Conservation (phyloP, 148 eudicot species). For the Hydrangea macrophylla region DNA sequence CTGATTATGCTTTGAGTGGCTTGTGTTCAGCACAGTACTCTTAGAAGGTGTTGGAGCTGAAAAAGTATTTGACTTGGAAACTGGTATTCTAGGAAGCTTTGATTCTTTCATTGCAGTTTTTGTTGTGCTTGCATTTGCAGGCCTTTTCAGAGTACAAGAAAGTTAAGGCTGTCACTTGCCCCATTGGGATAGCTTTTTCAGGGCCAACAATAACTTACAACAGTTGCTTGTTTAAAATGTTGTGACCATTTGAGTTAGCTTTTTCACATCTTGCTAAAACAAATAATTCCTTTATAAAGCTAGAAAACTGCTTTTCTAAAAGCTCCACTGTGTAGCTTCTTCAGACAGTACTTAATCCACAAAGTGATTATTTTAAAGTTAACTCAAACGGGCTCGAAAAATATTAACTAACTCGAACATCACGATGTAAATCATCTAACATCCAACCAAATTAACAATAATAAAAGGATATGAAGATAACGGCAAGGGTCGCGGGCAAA, state of each 20-base stretch:
- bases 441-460: background rate
- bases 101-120: conserved; percentile 46
- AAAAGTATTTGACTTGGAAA: conserved; percentile 37
- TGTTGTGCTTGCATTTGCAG: conserved; percentile 39
- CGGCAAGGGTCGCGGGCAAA: conserved; percentile 36
- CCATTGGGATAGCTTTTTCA: too few relatives aligned
- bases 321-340: too few relatives aligned
- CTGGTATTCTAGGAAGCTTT: conserved; percentile 60
- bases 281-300: too few relatives aligned
- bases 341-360: too few relatives aligned
- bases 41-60: conserved; percentile 25
- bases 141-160: conserved; percentile 61
- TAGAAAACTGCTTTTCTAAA: too few relatives aligned
- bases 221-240: too few relatives aligned
- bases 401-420: background rate
- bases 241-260: too few relatives aligned
- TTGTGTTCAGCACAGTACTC: conserved; percentile 29
- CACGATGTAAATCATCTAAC: background rate
- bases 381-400: too few relatives aligned
- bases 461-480: conserved; percentile 79
- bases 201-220: too few relatives aligned
- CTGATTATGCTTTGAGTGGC: conserved; percentile 35
- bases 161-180: conserved; percentile 47
- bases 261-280: too few relatives aligned
- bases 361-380: too few relatives aligned